A percentile compares a stretch with the other conserved stretches of the same genome.
Evolutionary conservation across 805 yeast species (phyloP).

Genomic region (Nakazawaea sp.): DNA sequence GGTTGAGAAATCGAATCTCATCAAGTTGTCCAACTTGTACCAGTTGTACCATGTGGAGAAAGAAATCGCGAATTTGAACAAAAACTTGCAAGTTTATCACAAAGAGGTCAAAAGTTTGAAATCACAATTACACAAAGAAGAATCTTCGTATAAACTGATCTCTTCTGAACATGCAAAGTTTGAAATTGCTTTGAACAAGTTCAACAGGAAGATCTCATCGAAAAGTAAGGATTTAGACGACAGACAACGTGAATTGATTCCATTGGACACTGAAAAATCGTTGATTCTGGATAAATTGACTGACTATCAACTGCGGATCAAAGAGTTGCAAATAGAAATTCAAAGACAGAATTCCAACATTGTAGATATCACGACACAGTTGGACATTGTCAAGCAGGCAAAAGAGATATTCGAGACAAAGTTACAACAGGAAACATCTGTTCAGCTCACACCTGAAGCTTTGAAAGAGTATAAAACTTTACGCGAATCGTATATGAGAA

Average conservation of each 20-base stretch:
- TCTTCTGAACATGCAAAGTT: slow-evolving; percentile 39
- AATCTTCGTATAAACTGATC: slow-evolving; percentile 21
- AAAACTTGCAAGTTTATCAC: slow-evolving; percentile 28
- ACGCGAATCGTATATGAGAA: slow-evolving; percentile 47
- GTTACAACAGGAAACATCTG: slow-evolving; percentile 20
- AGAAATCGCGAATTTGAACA: slow-evolving; percentile 27
- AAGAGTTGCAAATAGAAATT: slow-evolving; percentile 44
- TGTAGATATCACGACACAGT: slow-evolving; percentile 35
- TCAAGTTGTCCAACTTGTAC: slow-evolving; percentile 50
- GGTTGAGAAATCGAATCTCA: slow-evolving; percentile 37
- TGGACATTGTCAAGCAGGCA: slow-evolving; percentile 37
- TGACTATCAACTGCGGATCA: slow-evolving; percentile 39
- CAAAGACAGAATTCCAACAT: slow-evolving; percentile 41
- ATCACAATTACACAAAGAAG: slow-evolving; percentile 20
- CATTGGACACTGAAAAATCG: slow-evolving; percentile 50
- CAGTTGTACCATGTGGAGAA: slow-evolving; percentile 56
- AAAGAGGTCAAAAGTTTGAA: slow-evolving; percentile 29
- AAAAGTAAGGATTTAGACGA: slow-evolving; percentile 34
- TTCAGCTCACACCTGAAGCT: slow-evolving; percentile 39
- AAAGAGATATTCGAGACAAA: slow-evolving; percentile 30
- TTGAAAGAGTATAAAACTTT: slow-evolving; percentile 50
- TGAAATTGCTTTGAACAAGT: slow-evolving; percentile 32
- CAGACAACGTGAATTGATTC: slow-evolving; percentile 45
- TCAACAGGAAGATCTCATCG: slow-evolving; percentile 29
- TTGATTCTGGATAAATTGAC: slow-evolving; percentile 39